Evolutionary conservation across 441 rosid genomes (phyloP).

Genomic region (Erysimum cheiri): DNA sequence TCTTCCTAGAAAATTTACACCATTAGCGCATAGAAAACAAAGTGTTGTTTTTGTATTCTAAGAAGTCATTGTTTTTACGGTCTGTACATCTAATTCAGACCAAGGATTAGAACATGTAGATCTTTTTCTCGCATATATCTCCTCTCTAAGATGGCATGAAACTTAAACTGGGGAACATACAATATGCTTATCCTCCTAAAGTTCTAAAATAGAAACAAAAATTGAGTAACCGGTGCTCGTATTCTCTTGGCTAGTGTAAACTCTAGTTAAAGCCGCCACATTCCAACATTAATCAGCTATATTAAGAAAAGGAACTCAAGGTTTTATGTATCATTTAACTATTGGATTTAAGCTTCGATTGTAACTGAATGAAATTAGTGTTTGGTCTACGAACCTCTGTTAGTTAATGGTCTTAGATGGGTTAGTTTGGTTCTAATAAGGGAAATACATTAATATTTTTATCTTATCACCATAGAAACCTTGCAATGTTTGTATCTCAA

Average conservation of each 20-base stretch:
- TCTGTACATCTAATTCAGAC: constrained; percentile 25
- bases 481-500: constrained; percentile 26
- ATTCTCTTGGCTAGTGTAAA: constrained; percentile 8
- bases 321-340: neutral
- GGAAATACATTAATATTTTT: neutral
- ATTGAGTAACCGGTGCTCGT: neutral
- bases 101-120: neutral
- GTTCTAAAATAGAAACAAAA: neutral
- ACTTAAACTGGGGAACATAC: constrained; percentile 7
- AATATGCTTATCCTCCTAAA: constrained; percentile 13
- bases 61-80: constrained; percentile 14
- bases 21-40: neutral
- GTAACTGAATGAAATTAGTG: neutral
- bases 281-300: neutral
- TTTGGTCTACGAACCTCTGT: constrained; percentile 21
- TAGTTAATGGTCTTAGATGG: constrained; percentile 25
- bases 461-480: constrained; percentile 12
- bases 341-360: constrained; percentile 21
- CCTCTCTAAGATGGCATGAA: constrained; percentile 7
- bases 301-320: neutral
- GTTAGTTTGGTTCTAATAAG: constrained; percentile 13
- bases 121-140: neutral
- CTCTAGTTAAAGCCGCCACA: constrained; percentile 22
- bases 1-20: constrained; percentile 9
- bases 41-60: neutral